Conservation (phyloP, 805 yeast species). For the Cyberlindnera maclurae region DNA sequence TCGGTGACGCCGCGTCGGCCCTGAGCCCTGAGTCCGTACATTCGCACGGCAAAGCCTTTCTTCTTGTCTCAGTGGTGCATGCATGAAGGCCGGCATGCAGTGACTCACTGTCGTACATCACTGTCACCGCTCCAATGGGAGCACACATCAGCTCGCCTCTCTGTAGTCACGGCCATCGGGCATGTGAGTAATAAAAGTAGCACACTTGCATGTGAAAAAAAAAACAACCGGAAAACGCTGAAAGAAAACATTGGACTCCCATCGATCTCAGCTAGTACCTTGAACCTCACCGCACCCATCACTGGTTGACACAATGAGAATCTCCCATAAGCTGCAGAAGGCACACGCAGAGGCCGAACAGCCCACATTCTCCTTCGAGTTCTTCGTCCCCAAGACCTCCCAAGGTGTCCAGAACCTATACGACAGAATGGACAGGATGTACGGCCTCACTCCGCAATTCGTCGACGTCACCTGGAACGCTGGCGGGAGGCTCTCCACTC, state of each 20-base stretch:
- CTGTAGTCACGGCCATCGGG: too few relatives aligned
- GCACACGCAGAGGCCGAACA: conserved; percentile 24
- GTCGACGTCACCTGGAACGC: conserved; percentile 99
- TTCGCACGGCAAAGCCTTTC: too few relatives aligned
- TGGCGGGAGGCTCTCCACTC: conserved; percentile 78
- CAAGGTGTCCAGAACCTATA: conserved; percentile 95
- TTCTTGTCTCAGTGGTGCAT: too few relatives aligned
- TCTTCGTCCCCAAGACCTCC: conserved; percentile 93
- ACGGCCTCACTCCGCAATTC: conserved; percentile 81
- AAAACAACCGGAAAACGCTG: conserved; percentile 1
- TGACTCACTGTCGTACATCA: too few relatives aligned
- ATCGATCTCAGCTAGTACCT: too few relatives aligned
- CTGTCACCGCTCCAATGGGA: too few relatives aligned
- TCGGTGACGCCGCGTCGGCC: too few relatives aligned
- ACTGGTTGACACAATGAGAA: conserved; percentile 28
- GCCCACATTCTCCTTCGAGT: conserved; percentile 91
- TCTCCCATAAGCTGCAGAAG: conserved; percentile 31
- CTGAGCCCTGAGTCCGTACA: too few relatives aligned
- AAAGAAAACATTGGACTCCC: too few relatives aligned
- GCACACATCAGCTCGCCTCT: too few relatives aligned
- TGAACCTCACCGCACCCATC: too few relatives aligned
- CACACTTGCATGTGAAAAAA: conserved; percentile 1
- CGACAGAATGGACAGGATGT: conserved; percentile 98
- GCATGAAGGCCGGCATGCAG: too few relatives aligned
- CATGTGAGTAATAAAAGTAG: background rate